Evolutionary conservation across 129 eudicot species (phyloP).

Genomic region (Centella asiatica): DNA sequence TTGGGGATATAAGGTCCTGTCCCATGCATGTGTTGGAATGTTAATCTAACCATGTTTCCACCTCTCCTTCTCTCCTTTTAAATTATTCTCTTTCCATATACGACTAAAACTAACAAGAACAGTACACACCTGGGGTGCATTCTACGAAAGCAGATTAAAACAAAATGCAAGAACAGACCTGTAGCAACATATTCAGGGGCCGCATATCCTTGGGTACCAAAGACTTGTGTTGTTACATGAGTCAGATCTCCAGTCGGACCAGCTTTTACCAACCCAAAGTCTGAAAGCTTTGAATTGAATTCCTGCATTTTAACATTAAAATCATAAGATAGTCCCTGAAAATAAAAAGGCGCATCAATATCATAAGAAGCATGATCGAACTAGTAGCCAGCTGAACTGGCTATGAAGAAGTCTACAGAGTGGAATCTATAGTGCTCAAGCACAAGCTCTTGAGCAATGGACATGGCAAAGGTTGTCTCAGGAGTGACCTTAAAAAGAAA

Average conservation of each 20-base stretch:
- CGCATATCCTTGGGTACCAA: slow-evolving; percentile 69
- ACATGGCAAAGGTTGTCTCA: background rate
- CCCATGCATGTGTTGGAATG: too few relatives aligned
- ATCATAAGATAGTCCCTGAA: background rate
- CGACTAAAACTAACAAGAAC: background rate
- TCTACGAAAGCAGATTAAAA: background rate
- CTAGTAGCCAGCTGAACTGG: background rate
- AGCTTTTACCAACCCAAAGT: slow-evolving; percentile 67
- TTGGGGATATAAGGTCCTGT: too few relatives aligned
- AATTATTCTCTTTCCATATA: too few relatives aligned
- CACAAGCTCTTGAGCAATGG: background rate
- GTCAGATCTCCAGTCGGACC: slow-evolving; percentile 48
- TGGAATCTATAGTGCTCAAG: background rate
- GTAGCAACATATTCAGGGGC: slow-evolving; percentile 57
- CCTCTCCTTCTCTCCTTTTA: too few relatives aligned
- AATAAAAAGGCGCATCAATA: too few relatives aligned
- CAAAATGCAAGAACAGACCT: slow-evolving; percentile 25
- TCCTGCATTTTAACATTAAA: slow-evolving; percentile 33
- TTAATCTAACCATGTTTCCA: too few relatives aligned
- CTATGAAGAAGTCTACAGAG: background rate
- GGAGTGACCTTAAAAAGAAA: background rate
- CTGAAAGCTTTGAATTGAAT: slow-evolving; percentile 66
- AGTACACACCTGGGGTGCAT: background rate
- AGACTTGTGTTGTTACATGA: slow-evolving; percentile 48
- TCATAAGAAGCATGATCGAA: background rate